These are phyloP conservation scores for Penicillium sp. DNA, from an alignment of 2,329 filamentous ascomycete species.

Conservation along the genomic window DNA sequence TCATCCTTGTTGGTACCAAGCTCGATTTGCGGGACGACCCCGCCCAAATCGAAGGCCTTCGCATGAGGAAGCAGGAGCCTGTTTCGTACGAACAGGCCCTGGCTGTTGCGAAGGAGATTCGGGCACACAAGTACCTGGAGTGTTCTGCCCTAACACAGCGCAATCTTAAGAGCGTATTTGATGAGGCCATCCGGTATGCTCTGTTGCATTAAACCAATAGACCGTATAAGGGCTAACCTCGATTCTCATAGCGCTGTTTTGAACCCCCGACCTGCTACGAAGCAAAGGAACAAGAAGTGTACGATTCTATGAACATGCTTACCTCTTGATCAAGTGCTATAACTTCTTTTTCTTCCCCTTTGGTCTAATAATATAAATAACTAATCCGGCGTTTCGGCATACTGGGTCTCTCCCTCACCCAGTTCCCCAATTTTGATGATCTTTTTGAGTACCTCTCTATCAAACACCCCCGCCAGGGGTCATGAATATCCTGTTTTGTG, in stretches of 20 bases:
- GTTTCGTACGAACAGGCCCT: slow-evolving; percentile 93
- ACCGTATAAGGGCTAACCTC: background rate
- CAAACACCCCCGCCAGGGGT: slow-evolving; percentile 19
- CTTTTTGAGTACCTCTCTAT: slow-evolving; percentile 21
- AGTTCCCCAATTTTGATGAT: slow-evolving; percentile 30
- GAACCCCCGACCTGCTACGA: slow-evolving; percentile 52
- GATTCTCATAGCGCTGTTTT: slow-evolving; percentile 26
- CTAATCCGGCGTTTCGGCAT: slow-evolving; percentile 45
- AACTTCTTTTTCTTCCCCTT: slow-evolving; percentile 22
- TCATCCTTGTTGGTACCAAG: slow-evolving; percentile 97
- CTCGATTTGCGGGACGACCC: slow-evolving; percentile 91
- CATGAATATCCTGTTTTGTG: slow-evolving; percentile 26
- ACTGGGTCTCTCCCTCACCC: slow-evolving; percentile 30
- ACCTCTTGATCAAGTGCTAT: slow-evolving; percentile 5
- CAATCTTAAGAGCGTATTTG: slow-evolving; percentile 97
- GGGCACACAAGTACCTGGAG: slow-evolving; percentile 95
- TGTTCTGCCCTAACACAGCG: slow-evolving; percentile 96
- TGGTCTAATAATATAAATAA: slow-evolving; percentile 43
- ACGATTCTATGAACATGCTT: slow-evolving; percentile 45
- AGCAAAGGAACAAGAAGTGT: slow-evolving; percentile 54
- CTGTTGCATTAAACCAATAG: background rate
- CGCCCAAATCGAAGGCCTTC: slow-evolving; percentile 77
- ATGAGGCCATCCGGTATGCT: slow-evolving; percentile 93
- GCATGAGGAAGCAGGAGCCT: slow-evolving; percentile 94
- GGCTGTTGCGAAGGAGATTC: slow-evolving; percentile 88